Base-by-base conservation (phyloP, 1,284 basidiomycete genomes). In the Marasmius tenuissimus region DNA sequence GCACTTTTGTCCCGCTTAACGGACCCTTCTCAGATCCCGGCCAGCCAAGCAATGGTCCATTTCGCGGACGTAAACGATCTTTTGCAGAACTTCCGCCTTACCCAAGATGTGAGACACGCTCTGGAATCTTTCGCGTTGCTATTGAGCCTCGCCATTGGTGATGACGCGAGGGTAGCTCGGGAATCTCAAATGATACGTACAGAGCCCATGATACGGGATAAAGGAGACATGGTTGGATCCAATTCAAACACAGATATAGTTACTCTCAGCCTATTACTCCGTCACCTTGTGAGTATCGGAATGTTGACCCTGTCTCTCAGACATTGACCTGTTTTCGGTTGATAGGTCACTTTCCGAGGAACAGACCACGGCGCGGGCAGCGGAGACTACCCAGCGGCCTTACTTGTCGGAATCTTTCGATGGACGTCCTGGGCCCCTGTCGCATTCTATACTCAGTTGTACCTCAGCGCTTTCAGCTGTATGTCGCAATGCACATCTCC, bases 121-220 rank as follows among this genome's bases (percentile, higher is more conserved):
- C 71, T 92, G 34, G 88, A 91, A 64, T 76, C 77, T 12, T 86
- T 89, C 62, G 78, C 79, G 1, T 68, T 89, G 54, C 83, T 85
- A 9, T 71, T 92, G 52, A 84, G 81, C 63, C 74, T 87, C 61
- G 67, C 87, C 27, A 78, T 88, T 35, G 86, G 85, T 42, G 88
- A 91, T 66, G 86, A 90, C 65, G 82, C 81, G n/a, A 89, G 88
- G 70, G 81, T 80, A 57, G 81, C 83, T 20, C 77, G 81, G 63
- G 88, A 89, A 71, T 83, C 85, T 14, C 88, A 89, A 65, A 80
- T 89, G 73, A 84, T 89, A 76, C 87, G 89, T 59, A 81, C 76
- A 20, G 73, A 86, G 49, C 87, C 89, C 63, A 69, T 87, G 53
- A 74, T 82, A 4, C 71, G 85, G 35, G 82, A 83, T 18, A 89